phyloP scores from a whole-genome alignment of 148 eudicot species.

The Cornus kousa region DNA sequence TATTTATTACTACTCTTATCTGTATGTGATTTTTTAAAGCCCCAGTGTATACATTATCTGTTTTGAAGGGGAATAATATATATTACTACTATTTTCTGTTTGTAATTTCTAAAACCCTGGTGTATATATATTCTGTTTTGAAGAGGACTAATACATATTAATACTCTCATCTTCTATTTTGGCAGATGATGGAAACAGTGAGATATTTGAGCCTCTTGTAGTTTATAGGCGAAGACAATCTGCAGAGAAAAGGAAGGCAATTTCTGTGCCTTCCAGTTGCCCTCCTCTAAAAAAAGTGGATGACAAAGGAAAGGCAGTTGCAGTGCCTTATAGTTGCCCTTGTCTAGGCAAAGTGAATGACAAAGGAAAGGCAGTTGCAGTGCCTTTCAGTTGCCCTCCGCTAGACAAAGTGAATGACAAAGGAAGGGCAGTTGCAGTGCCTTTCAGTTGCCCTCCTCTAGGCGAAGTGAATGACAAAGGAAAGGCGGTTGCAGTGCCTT shows the following conservation, averaged over 20 bases:
- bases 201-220: not conserved
- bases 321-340: constrained; percentile 7
- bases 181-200: constrained; percentile 18
- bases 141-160: not conserved
- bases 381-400: not conserved
- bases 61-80: not conserved
- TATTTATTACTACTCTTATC: too few relatives aligned
- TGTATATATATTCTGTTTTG: not conserved
- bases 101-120: not conserved
- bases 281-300: not conserved
- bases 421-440: constrained; percentile 15
- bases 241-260: constrained; percentile 13
- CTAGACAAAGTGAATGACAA: constrained; percentile 5
- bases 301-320: not conserved
- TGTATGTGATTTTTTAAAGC: not conserved
- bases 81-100: too few relatives aligned
- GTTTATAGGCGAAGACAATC: constrained; percentile 17
- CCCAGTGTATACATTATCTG: not conserved
- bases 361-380: constrained; percentile 7
- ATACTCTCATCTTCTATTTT: not conserved
- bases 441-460: constrained; percentile 18
- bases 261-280: not conserved
- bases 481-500: constrained; percentile 7
- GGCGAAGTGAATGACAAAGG: not conserved
- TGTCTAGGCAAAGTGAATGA: not conserved